Conservation (phyloP, 2,329 filamentous ascomycete species). For the Pestalotiopsis sp. region DNA sequence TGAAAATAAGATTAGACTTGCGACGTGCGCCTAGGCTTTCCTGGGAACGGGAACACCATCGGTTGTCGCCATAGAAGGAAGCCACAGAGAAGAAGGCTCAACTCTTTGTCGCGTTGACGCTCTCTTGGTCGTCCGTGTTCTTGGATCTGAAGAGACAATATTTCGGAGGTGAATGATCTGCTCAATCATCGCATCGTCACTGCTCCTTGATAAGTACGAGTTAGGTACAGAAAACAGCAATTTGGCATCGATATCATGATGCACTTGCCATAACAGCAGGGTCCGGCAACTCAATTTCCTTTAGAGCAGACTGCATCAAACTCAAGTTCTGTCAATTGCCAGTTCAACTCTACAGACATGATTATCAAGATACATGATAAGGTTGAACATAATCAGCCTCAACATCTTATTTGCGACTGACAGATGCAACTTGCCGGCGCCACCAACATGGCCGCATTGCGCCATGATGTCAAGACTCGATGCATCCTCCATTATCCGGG, state of each 20-base stretch:
- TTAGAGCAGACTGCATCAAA: too few species aligned
- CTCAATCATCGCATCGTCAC: background rate
- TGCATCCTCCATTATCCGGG: background rate
- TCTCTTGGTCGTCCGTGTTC: too few species aligned
- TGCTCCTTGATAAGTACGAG: background rate
- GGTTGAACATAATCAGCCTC: background rate
- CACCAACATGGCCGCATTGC: background rate
- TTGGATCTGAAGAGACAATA: too few species aligned
- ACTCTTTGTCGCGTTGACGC: background rate
- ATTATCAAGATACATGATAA: background rate
- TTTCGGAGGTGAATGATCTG: too few species aligned
- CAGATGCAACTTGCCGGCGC: background rate
- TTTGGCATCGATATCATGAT: background rate
- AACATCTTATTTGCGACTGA: background rate
- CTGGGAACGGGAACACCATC: background rate
- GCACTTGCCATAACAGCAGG: too few species aligned
- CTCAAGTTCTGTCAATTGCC: too few species aligned
- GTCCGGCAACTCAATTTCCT: too few species aligned
- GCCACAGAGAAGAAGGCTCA: background rate
- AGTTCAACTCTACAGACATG: too few species aligned
- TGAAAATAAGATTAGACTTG: constrained; percentile 10
- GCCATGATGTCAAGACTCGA: background rate
- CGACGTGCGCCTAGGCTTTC: background rate
- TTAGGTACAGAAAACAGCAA: background rate
- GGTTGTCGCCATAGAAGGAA: background rate